Evolutionary conservation across 306 rosid genomes (phyloP), one percentile per base, ranked within the genome.

Genomic region (Ceratonia siliqua): DNA sequence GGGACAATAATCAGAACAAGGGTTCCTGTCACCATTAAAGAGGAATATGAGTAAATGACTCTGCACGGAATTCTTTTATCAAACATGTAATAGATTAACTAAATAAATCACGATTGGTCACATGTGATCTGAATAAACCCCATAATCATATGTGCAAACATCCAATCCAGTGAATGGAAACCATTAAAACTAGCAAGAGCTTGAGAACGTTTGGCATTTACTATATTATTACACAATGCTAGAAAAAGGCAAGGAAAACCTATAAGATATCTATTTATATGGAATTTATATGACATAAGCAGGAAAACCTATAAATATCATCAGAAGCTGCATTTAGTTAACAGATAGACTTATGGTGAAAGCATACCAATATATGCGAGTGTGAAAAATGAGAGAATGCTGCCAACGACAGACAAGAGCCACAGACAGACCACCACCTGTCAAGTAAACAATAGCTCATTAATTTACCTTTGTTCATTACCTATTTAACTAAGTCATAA

Each of bases 391-490:
- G 97, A 94, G 79, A 88, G 52, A 70, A 79, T 49, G 84, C 92
- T 80, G 57, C 96, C 98, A 20, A 88, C 77, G 84, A 90, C 97
- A 52, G 96, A 91, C 79, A 91, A 74, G 67, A 91, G 84, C 98
- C 98, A 94, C 75, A 94, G 67, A 78, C 88, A 82, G 74, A 79
- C 80, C 80, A 91, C 96, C 79, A 87, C 94, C 98, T 94, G 90
- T 36, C 66, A 81, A 75, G 81, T 24, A 70, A 46, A 82, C 13
- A 75, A 79, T 9, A 65, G 27, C n/a, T 72, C 50, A 58, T 30
- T 68, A 17, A 82, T 55, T 77, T 59, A 84, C 63, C 42, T 36
- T 61, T 36, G 43, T 36, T 22, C 5, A 74, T 5, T 68, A 38
- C 62, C 30, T 72, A 72, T 38, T 53, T 13, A 36, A 14, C 15